phyloP scores from a whole-genome alignment of 2,329 filamentous ascomycete species.

The Purpureocillium lavendulum region DNA sequence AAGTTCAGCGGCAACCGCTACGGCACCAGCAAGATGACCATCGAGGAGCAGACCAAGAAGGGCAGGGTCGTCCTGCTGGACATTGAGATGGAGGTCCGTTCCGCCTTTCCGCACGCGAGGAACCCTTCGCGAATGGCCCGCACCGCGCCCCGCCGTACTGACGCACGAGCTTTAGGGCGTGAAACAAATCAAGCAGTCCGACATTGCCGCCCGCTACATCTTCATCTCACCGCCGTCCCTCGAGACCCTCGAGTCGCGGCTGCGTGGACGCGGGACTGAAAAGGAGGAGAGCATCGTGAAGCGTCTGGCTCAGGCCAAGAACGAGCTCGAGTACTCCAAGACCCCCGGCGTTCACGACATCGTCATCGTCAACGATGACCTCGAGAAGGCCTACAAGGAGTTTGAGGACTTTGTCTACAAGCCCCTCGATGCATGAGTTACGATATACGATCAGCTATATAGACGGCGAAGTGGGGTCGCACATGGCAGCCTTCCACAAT shows the following conservation, averaged over 20 bases:
- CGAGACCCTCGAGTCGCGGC: conserved; percentile 63
- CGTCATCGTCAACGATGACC: conserved; percentile 32
- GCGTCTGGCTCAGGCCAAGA: conserved; percentile 61
- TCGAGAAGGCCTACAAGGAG: conserved; percentile 43
- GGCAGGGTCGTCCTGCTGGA: conserved; percentile 76
- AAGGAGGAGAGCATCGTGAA: conserved; percentile 62
- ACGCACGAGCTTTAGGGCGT: conserved; percentile 46
- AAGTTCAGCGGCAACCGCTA: conserved; percentile 81
- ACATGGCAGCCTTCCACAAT: too few relatives aligned
- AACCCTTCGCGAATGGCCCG: background rate
- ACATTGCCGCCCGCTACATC: conserved; percentile 68
- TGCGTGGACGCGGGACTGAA: conserved; percentile 72
- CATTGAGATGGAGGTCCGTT: conserved; percentile 84
- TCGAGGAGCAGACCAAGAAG: conserved; percentile 64
- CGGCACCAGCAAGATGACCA: conserved; percentile 73
- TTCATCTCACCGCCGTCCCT: conserved; percentile 77
- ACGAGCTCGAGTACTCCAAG: conserved; percentile 66
- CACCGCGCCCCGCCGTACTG: background rate
- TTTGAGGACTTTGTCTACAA: conserved; percentile 43
- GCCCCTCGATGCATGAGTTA: conserved; percentile 8
- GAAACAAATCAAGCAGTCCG: conserved; percentile 79
- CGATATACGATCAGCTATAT: background rate
- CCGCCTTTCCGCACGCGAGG: background rate
- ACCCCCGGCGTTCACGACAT: conserved; percentile 45
- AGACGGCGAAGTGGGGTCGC: too few relatives aligned